Percentiles rank a stretch among this genome's conserved stretches.
Evolutionary conservation across 257 asterid species (phyloP).

Genomic region (Euphrasia confusa): DNA sequence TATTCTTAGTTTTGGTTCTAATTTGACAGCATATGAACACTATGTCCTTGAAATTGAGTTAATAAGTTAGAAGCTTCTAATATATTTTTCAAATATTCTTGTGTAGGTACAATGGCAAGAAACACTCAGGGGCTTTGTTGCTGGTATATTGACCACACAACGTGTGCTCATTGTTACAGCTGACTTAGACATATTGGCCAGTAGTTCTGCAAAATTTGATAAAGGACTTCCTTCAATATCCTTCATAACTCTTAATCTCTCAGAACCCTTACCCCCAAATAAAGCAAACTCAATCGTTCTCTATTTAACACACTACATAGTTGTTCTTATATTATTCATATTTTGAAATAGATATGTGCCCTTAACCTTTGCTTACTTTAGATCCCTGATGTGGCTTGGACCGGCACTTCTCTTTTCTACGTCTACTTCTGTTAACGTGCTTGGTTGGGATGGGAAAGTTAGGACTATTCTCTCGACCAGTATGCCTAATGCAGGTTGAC

Average conservation of each 20-base stretch:
- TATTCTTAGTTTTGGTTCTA: background rate
- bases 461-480: conserved; percentile 85
- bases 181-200: conserved; percentile 80
- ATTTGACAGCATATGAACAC: background rate
- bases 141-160: conserved; percentile 87
- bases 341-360: conserved; percentile 28
- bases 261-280: conserved; percentile 3
- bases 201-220: conserved; percentile 78
- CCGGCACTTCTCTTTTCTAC: conserved; percentile 98
- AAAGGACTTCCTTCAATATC: conserved; percentile 98
- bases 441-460: conserved; percentile 99
- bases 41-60: background rate
- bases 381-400: conserved; percentile 98
- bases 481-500: conserved; percentile 90
- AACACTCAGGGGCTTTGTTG: conserved; percentile 93
- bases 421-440: conserved; percentile 74
- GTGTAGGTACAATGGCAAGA: conserved; percentile 97
- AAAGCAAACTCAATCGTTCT: background rate
- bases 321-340: conserved; percentile 2
- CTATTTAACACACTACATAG: background rate
- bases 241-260: conserved; percentile 33
- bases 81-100: conserved; percentile 19
- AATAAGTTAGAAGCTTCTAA: conserved; percentile 24
- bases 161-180: conserved; percentile 86
- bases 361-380: conserved; percentile 74